Base-by-base conservation (phyloP, 1,284 basidiomycete species). In the Boletus holoroseus region DNA sequence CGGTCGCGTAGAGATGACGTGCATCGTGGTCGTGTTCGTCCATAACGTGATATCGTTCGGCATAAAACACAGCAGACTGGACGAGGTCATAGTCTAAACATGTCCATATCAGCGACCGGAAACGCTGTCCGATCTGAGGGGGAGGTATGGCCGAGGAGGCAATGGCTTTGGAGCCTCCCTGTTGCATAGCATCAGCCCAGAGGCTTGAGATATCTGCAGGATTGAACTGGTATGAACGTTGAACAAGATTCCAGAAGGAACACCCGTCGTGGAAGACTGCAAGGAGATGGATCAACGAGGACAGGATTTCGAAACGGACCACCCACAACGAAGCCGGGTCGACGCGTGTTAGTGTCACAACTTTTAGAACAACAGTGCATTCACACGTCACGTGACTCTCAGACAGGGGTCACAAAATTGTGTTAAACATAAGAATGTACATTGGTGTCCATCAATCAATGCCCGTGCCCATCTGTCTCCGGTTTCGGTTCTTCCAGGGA, bases 1-100 rank as follows among this genome's bases (percentile, higher is more conserved):
- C 79, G 38, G 81, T 83, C 56, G 90, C 88, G 72, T 91, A 89
- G 28, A 92, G 76, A 72, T 94, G 91, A 49, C 88, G 79, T 57
- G 88, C 82, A 67, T 91, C 88, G 66, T 93, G 91, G 64, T 83
- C 84, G 35, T 71, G 69, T 58, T 74, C 73, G 68, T 85, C 79
- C 62, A 84, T 69, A 37, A 80, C 77, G 65, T 76, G 88, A 68
- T 87, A 88, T 58, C 87, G 73, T 69, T 91, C 88, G 36, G 88
- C 87, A 69, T 88, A 88, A 72, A 91, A 91, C 36, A 86, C 76
- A 38, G 88, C 88, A 39, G 87, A 82, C 67, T 79, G 81, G 59
- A 78, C 73, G 39, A 91, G 79, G 62, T 85, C 83, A 49, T 81
- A 76, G 71, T 91, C 88, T 53, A 91, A 81, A 70, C 82, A 88